Base-by-base conservation (phyloP, 228 moss, liverwort and hornwort species). In the Sphagnum fallax region DNA sequence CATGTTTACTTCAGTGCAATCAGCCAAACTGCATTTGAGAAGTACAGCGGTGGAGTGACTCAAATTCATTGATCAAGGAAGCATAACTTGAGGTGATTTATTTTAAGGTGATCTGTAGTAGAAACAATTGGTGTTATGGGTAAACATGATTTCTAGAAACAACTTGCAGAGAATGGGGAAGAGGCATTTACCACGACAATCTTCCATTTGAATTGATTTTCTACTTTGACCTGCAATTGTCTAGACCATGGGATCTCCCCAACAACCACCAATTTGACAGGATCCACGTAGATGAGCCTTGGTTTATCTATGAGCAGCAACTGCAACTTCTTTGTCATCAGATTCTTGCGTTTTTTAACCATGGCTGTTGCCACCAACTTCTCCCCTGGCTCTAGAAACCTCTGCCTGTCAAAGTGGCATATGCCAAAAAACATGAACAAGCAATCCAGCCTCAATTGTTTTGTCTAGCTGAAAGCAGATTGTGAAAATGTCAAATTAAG, bases 391-490 rank as follows among this genome's bases (percentile, higher is more conserved):
- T 69, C 60, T 10, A 87, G 70, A 63, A 78, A 80, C 65, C 78
- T 82, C 80, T 87, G 82, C 86, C 80, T 87, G 80, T 65, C 71
- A 77, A 78, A 71, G 76, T 47, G 65, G 75, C 75, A 79, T 69
- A 72, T 52, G 69, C 32, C 32, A 32, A 32, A 75, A 70, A 32
- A 32, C 32, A 32, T 11, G 64, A 11, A 32, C 32, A 32, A 64
- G 10, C 64, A 64, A 16, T 32, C 32, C 47, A 64, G 9, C 32
- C 32, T 32, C 32, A 32, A 32, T 2, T 32, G 32, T 32, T 32
- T 32, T 2, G 32, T 32, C 32, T 32, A 32, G 32, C 32, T 32
- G 32, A 32, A 32, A 32, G 2, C 32, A 32, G 32, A 32, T 32
- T 32, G 32, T 32, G 32, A 32, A 32, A 32, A 32, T 32, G 32